A percentile compares a stretch with the other conserved stretches of the same genome.
Conservation (phyloP, 352 stramenopile genomes). For the Plasmopara muralis region DNA sequence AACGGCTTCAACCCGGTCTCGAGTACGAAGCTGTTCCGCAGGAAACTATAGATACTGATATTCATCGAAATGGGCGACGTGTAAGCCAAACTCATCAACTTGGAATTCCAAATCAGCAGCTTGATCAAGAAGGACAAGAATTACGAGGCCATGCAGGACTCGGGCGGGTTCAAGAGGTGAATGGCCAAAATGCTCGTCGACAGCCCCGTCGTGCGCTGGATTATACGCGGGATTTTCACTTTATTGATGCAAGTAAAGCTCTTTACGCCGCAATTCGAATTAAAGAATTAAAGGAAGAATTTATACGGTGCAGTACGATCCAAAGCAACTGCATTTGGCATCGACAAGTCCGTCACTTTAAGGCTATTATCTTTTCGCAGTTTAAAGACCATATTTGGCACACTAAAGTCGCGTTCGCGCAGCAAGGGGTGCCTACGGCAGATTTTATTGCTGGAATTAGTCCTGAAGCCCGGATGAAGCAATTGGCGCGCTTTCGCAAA, state of each 20-base stretch:
- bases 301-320: constrained; percentile 17
- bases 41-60: constrained; percentile 11
- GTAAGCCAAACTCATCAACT: constrained; percentile 27
- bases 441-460: constrained; percentile 58
- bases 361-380: constrained; percentile 81
- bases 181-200: constrained; percentile 16
- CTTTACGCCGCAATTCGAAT: constrained; percentile 64
- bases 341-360: constrained; percentile 34
- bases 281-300: constrained; percentile 56
- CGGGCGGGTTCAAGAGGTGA: constrained; percentile 13
- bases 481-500: constrained; percentile 48
- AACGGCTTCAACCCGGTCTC: constrained; percentile 81
- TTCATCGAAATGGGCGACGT: constrained; percentile 19
- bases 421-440: constrained; percentile 52
- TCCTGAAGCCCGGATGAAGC: constrained; percentile 38
- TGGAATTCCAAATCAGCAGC: constrained; percentile 17
- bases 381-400: constrained; percentile 79
- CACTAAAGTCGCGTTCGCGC: constrained; percentile 59
- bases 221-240: constrained; percentile 32
- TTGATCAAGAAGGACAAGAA: constrained; percentile 11
- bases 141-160: constrained; percentile 11
- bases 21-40: constrained; percentile 48
- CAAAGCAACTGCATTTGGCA: constrained; percentile 4
- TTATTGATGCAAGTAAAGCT: constrained; percentile 63
- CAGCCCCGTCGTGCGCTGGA: constrained; percentile 29